Percentiles rank a stretch among this genome's conserved stretches.
phyloP scores from a whole-genome alignment of 1,139 yeast species.

The Lodderomyces metapsilosis region DNA sequence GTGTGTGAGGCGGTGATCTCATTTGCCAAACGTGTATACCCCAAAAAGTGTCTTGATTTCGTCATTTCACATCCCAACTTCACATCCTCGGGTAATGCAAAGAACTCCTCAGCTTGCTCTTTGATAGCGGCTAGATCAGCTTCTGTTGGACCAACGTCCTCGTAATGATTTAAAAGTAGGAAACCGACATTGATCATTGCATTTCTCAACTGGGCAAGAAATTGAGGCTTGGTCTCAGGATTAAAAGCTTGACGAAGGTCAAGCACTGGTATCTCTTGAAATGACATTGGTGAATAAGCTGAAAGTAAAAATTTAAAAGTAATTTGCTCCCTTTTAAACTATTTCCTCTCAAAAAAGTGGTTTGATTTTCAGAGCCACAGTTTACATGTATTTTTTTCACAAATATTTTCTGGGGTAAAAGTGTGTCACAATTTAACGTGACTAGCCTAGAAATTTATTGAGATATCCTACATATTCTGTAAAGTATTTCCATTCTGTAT shows the following conservation, averaged over 20 bases:
- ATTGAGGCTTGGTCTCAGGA: conserved; percentile 39
- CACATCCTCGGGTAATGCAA: conserved; percentile 51
- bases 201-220: conserved; percentile 46
- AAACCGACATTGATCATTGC: conserved; percentile 66
- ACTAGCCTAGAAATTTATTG: no score
- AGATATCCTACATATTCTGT: no score
- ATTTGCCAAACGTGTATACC: conserved; percentile 64
- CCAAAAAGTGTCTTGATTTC: conserved; percentile 63
- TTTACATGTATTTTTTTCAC: not conserved
- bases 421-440: no score
- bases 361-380: not conserved
- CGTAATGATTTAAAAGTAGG: conserved; percentile 50
- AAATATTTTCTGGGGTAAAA: not conserved
- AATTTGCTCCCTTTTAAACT: no score
- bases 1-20: conserved; percentile 60
- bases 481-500: not conserved
- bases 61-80: conserved; percentile 59
- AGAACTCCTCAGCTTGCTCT: conserved; percentile 46
- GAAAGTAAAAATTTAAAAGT: no score
- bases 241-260: conserved; percentile 34
- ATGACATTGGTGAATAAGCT: conserved; percentile 20
- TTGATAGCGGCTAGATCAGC: conserved; percentile 41
- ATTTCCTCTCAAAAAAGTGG: not conserved
- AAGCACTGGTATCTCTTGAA: conserved; percentile 32
- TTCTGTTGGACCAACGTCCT: conserved; percentile 29